Conservation (phyloP, 2,329 filamentous ascomycete species). For the Trichoderma harzianum region DNA sequence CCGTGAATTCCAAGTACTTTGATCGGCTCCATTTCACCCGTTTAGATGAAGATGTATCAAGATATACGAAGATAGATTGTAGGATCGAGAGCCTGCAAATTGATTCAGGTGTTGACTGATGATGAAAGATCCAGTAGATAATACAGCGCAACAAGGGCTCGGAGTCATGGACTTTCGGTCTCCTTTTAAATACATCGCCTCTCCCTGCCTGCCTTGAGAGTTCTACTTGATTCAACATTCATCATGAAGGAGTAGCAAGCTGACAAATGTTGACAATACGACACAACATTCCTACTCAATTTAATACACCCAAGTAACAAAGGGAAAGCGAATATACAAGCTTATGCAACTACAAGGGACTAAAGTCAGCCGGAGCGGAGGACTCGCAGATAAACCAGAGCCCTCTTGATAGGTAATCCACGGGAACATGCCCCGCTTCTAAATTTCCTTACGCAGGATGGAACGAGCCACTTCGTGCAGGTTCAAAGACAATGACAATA, state of each 20-base stretch:
- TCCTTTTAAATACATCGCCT: background rate
- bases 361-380: constrained; percentile 4
- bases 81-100: background rate
- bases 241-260: background rate
- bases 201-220: background rate
- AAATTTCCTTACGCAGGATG: background rate
- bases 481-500: background rate
- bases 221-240: background rate
- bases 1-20: constrained; percentile 18
- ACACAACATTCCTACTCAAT: background rate
- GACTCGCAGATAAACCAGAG: background rate
- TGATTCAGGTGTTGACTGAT: background rate
- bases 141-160: background rate
- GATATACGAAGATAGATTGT: background rate
- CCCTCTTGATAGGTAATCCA: background rate
- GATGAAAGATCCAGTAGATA: background rate
- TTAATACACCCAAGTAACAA: background rate
- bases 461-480: background rate
- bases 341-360: background rate
- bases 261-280: background rate
- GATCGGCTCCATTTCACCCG: background rate
- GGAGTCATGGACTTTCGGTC: background rate
- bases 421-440: background rate
- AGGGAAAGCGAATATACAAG: background rate
- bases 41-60: background rate